phyloP scores from a whole-genome alignment of 345 rosid genomes.

The Pseudoturritis turrita region DNA sequence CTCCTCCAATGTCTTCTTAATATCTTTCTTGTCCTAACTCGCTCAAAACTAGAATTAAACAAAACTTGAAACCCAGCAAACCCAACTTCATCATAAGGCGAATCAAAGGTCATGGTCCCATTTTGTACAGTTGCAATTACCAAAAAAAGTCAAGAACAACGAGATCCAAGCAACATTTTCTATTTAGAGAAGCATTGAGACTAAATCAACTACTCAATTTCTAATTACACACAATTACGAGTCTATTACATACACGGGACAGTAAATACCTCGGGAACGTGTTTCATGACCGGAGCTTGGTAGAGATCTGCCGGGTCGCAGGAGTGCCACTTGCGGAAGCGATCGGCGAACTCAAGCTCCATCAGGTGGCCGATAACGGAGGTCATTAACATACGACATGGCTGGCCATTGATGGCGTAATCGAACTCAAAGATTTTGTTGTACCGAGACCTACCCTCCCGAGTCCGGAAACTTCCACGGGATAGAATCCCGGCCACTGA shows the following conservation, averaged over 20 bases:
- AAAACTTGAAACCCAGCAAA: not conserved
- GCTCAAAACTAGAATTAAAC: slow-evolving; percentile 4
- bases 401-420: slow-evolving; percentile 73
- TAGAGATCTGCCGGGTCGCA: slow-evolving; percentile 91
- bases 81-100: not conserved
- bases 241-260: not conserved
- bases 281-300: slow-evolving; percentile 70
- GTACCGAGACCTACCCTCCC: slow-evolving; percentile 92
- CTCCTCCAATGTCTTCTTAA: slow-evolving; percentile 88
- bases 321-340: slow-evolving; percentile 92
- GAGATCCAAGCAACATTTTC: not conserved
- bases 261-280: slow-evolving; percentile 68
- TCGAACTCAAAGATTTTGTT: slow-evolving; percentile 91
- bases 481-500: slow-evolving; percentile 75
- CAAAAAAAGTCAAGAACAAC: not conserved
- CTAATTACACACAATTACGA: not conserved
- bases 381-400: slow-evolving; percentile 85
- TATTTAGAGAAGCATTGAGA: not conserved
- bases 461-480: slow-evolving; percentile 55
- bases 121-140: not conserved
- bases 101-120: not conserved
- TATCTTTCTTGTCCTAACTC: slow-evolving; percentile 73
- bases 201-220: not conserved
- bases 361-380: slow-evolving; percentile 94
- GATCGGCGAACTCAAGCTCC: slow-evolving; percentile 93